phyloP scores from a whole-genome alignment of 768 basidiomycete genomes.

The Pleurotus djamor region DNA sequence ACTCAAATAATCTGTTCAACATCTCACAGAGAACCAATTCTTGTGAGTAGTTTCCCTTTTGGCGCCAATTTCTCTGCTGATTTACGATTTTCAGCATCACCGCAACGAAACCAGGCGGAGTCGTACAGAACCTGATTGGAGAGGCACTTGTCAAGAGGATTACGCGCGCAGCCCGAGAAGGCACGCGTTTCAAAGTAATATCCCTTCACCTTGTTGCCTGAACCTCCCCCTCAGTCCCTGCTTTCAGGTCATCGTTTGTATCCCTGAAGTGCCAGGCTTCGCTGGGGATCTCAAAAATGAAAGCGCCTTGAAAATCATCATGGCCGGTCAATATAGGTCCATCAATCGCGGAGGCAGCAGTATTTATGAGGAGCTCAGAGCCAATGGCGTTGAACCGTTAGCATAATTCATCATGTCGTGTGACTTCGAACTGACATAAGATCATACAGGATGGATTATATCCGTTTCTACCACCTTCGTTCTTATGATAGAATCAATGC shows the following conservation, averaged over 20 bases:
- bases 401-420: slow-evolving; percentile 17
- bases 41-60: slow-evolving; percentile 49
- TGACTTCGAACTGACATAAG: no score
- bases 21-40: slow-evolving; percentile 72
- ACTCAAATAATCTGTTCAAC: slow-evolving; percentile 21
- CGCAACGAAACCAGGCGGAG: slow-evolving; percentile 56
- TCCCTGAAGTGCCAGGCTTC: slow-evolving; percentile 93
- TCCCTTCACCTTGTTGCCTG: background rate
- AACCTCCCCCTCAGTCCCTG: background rate
- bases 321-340: slow-evolving; percentile 85
- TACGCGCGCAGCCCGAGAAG: slow-evolving; percentile 68
- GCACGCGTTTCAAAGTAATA: slow-evolving; percentile 73
- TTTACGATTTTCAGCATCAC: slow-evolving; percentile 60
- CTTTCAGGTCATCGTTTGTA: slow-evolving; percentile 73
- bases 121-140: slow-evolving; percentile 82
- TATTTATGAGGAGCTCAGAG: slow-evolving; percentile 81
- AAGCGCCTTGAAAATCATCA: slow-evolving; percentile 69
- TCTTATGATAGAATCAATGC: slow-evolving; percentile 90
- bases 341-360: slow-evolving; percentile 89
- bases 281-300: slow-evolving; percentile 75
- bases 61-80: background rate
- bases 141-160: slow-evolving; percentile 83
- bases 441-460: slow-evolving; percentile 59
- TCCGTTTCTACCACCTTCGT: slow-evolving; percentile 91
- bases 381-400: slow-evolving; percentile 78